phyloP scores from a whole-genome alignment of 2,329 filamentous ascomycete species.

The Dothiorella sarmentorum region DNA sequence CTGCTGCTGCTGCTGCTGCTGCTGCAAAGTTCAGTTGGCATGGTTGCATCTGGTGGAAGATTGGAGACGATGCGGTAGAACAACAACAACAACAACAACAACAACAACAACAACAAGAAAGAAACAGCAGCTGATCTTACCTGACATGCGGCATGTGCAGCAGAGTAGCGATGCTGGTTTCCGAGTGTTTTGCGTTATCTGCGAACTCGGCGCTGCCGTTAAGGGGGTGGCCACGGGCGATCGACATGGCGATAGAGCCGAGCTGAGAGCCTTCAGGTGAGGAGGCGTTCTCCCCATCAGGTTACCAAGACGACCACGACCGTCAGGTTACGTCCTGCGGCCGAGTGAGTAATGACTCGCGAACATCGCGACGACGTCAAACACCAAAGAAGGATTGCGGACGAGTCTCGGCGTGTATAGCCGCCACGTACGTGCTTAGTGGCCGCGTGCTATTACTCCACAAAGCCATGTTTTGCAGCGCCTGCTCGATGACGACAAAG shows the following conservation, averaged over 20 bases:
- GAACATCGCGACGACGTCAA: not conserved
- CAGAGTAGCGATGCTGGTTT: not conserved
- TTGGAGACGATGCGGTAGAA: not conserved
- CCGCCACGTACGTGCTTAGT: not conserved
- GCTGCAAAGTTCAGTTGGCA: not conserved
- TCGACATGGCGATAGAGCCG: slow-evolving; percentile 1
- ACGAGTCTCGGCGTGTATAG: not conserved
- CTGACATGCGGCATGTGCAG: not conserved
- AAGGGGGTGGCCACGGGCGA: not conserved
- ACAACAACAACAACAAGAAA: not conserved
- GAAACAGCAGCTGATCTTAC: not conserved
- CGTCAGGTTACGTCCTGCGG: too few relatives aligned
- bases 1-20: too few relatives aligned
- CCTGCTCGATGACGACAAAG: not conserved
- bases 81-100: not conserved
- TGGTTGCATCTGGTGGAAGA: not conserved
- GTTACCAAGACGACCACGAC: too few relatives aligned
- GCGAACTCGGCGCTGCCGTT: too few relatives aligned
- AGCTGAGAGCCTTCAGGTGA: too few relatives aligned
- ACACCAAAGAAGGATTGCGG: not conserved
- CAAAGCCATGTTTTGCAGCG: not conserved
- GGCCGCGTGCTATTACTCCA: not conserved
- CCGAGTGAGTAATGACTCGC: too few relatives aligned
- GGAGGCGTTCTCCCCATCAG: too few relatives aligned
- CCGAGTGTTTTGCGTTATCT: not conserved